These are phyloP conservation scores for Xylaria acuta DNA, from an alignment of 495 filamentous ascomycete species.

Conservation along the genomic window DNA sequence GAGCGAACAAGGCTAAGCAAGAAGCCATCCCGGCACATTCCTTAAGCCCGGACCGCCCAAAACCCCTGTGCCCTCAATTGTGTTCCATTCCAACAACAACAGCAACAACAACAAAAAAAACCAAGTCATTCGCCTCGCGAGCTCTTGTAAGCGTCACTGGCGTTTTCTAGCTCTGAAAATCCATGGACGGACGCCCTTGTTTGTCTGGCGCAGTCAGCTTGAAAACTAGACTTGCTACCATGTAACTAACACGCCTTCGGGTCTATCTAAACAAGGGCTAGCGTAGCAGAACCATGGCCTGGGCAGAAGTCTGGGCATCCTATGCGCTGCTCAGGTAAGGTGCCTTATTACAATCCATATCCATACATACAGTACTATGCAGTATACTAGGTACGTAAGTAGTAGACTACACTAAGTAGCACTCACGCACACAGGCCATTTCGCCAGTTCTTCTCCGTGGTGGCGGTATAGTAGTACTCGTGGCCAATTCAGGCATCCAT, in stretches of 20 bases:
- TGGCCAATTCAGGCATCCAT: neutral
- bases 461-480: neutral
- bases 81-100: conserved; percentile 10
- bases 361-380: too few relatives aligned
- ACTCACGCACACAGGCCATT: neutral
- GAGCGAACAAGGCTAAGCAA: conserved; percentile 4
- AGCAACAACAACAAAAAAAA: too few relatives aligned
- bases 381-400: too few relatives aligned
- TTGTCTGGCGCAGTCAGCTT: conserved; percentile 8
- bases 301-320: neutral
- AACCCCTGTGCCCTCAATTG: neutral
- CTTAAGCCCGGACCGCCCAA: neutral
- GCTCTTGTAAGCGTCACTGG: conserved; percentile 4
- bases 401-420: neutral
- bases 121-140: conserved; percentile 9
- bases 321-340: conserved; percentile 2
- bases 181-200: neutral
- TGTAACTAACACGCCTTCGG: conserved; percentile 13
- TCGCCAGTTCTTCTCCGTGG: neutral
- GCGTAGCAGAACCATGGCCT: neutral
- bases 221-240: neutral
- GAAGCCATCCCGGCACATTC: neutral
- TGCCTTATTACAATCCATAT: too few relatives aligned
- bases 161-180: conserved; percentile 6
- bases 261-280: conserved; percentile 1